Base-by-base conservation (phyloP, 768 basidiomycete species). In the Royoungia palumana region DNA sequence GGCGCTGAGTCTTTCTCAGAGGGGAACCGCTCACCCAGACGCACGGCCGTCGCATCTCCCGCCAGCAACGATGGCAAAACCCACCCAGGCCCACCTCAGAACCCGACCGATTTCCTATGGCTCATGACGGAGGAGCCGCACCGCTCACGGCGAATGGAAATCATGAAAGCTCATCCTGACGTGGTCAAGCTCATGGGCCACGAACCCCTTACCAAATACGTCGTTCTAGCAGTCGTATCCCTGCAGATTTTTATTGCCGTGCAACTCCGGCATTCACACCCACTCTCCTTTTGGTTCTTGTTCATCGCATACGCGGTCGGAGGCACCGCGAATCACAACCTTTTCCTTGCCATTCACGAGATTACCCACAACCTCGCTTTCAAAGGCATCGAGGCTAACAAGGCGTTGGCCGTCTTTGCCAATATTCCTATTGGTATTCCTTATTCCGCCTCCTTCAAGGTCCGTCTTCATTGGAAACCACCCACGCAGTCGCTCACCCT, bases 291-390 rank as follows among this genome's bases (percentile, higher is more conserved):
- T 19, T 59, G 73, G 41, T 97, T 96, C 70, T 61, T 97, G 48
- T 54, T 85, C 49, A 74, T 75, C 12, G 92, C 95, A 1, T 98
- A 97, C 64, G 75, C 70, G 13, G 77, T 98, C 41, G 96, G 96
- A 2, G 96, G 93, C 4, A 97, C 95, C 1, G 87, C 88, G 8
- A 99, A 98, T 70, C 96, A 99, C 67, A 99, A 98, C 66, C 78
- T 95, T 34, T 99, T 99, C 70, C 81, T 99, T 41, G 93, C 96
- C 36, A 96, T 99, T 46, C 96, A 99, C 64, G 96, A 99, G 64
- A 96, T 99, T 53, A 96, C 94, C 2, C 96, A 99, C 67, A 98
- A 97, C 65, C 78, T 99, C 22, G 96, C 93, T 2, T 98, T 97
- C 73, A 80, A 77, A 53, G 77, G 86, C 20, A 79, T 98, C 39